Conservation (phyloP, 306 rosid species). For the Sophora flavescens region DNA sequence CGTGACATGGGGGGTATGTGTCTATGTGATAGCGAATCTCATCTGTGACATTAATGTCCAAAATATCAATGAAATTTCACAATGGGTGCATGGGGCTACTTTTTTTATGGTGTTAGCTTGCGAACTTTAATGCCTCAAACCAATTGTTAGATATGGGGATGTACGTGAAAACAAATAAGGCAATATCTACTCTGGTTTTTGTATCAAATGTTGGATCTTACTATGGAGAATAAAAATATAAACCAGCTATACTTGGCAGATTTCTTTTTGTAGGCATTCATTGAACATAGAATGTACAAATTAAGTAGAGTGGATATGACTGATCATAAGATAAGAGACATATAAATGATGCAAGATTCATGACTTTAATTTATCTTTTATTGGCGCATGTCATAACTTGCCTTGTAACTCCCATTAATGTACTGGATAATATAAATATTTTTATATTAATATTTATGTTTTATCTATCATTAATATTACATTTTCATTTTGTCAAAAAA, state of each 20-base stretch:
- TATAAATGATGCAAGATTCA: slow-evolving; percentile 1
- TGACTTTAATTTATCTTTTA: not conserved
- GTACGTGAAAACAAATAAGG: not conserved
- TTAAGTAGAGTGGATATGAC: slow-evolving; percentile 20
- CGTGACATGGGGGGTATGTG: slow-evolving; percentile 28
- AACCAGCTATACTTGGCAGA: not conserved
- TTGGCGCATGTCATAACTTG: not conserved
- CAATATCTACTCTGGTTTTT: not conserved
- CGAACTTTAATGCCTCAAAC: slow-evolving; percentile 37
- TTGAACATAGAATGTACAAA: slow-evolving; percentile 39
- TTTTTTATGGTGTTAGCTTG: slow-evolving; percentile 30
- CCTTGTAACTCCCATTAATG: not conserved
- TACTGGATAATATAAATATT: too few species aligned
- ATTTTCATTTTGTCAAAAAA: too few species aligned
- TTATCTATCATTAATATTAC: too few species aligned
- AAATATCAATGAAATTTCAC: slow-evolving; percentile 39
- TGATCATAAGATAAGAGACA: not conserved
- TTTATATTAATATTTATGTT: too few species aligned
- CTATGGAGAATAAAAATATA: not conserved
- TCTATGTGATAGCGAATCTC: slow-evolving; percentile 44
- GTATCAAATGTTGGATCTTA: slow-evolving; percentile 33
- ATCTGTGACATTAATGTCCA: slow-evolving; percentile 43
- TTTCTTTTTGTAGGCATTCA: slow-evolving; percentile 29
- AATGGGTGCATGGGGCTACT: not conserved
- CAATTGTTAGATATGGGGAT: too few species aligned